Conservation (phyloP, 805 yeast genomes). For the Wickerhamomyces alni region DNA sequence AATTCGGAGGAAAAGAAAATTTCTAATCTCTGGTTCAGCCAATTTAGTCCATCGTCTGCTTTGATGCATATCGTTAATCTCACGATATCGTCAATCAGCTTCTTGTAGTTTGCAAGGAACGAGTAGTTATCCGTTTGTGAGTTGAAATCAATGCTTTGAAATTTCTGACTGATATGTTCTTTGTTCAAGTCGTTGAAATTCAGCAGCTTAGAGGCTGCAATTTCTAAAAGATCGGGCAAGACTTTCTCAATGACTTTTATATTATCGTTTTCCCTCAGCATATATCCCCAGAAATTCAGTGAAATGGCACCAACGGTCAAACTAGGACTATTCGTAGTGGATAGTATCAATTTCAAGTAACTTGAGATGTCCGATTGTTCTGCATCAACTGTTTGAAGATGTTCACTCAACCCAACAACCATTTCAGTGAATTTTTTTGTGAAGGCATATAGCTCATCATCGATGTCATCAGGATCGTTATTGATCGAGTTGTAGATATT, state of each 20-base stretch:
- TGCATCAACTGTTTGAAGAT: slow-evolving; percentile 45
- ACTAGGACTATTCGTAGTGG: slow-evolving; percentile 79
- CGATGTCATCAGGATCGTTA: slow-evolving; percentile 64
- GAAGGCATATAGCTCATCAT: slow-evolving; percentile 74
- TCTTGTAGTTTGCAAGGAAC: slow-evolving; percentile 74
- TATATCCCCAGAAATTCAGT: slow-evolving; percentile 89
- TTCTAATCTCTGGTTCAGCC: slow-evolving; percentile 74
- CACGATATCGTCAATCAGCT: slow-evolving; percentile 84
- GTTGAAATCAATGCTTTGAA: slow-evolving; percentile 82
- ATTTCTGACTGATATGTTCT: slow-evolving; percentile 57
- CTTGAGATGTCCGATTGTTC: slow-evolving; percentile 55
- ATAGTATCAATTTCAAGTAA: slow-evolving; percentile 68
- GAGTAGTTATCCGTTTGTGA: slow-evolving; percentile 71
- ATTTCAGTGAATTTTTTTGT: slow-evolving; percentile 89
- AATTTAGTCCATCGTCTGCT: slow-evolving; percentile 73
- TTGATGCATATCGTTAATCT: slow-evolving; percentile 81
- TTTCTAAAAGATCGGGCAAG: slow-evolving; percentile 64
- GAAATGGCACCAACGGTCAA: slow-evolving; percentile 88
- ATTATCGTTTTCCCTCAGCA: slow-evolving; percentile 70
- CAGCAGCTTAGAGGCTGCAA: slow-evolving; percentile 71
- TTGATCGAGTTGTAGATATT: slow-evolving; percentile 50
- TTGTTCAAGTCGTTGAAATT: slow-evolving; percentile 67
- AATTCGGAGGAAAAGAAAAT: slow-evolving; percentile 62
- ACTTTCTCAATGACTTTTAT: slow-evolving; percentile 45
- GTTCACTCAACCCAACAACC: slow-evolving; percentile 82